Base-by-base conservation (phyloP, 805 yeast genomes). In the Kuraishia hungarica region DNA sequence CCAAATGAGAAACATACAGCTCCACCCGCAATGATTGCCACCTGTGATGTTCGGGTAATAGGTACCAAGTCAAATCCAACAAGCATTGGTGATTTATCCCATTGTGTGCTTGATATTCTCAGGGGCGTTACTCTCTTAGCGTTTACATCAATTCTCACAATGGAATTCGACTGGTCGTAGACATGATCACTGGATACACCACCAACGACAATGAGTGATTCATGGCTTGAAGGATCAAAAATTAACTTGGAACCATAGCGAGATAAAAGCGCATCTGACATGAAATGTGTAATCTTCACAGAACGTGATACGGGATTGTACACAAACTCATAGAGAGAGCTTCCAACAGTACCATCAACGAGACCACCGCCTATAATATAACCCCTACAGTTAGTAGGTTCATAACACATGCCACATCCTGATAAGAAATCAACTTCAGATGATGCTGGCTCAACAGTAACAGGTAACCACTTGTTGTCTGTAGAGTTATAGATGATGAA, bases 1-100 rank as follows among this genome's bases (percentile, higher is more conserved):
- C 96, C 96, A 69, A 87, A 89, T 0, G 92, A 86, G 60, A 85
- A 88, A 64, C 96, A 88, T 1, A 87, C 89, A 0, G 87, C 92
- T 2, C 96, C 96, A 2, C 96, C 93, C 8, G 84, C 87, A 49
- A 81, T 59, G 2, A 67, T 50, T 50, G 50, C 52, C 22, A 51
- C 19, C 21, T 50, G n/a, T 6, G 49, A 35, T 21, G 68, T 54
- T 6, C 65, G 21, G 5, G 59, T 59, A 2, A 56, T 55, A n/a
- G 59, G 51, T 2, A 61, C 51, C 6, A 66, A 43, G 39, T 76
- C 79, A 58, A 78, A 78, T 1, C 91, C 91, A 10, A 82, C 75
- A 10, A 84, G 67, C 55, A 84, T 70, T 1, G 82, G 79, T 1
- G 70, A 62, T 0, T 67, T 57, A 19, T 62, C 53, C 83, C 86